phyloP scores from a whole-genome alignment of 1,284 basidiomycete species.

The Fomitiporia mediterranea region DNA sequence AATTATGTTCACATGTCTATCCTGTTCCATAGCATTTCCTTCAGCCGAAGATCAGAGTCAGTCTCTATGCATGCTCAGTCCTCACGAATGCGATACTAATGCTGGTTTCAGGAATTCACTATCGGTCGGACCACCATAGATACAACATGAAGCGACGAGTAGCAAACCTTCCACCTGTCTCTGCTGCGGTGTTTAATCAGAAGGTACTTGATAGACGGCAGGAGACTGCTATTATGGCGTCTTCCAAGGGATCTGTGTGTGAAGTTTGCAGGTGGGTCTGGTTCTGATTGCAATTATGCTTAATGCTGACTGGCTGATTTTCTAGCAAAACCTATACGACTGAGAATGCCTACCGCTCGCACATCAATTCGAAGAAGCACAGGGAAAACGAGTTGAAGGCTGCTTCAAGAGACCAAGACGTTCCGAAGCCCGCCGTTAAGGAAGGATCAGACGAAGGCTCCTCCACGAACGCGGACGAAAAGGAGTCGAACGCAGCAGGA shows the following conservation, averaged over 20 bases:
- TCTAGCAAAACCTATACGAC: conserved; percentile 85
- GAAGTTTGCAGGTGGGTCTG: conserved; percentile 73
- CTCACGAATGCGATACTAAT: conserved; percentile 11
- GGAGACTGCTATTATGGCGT: conserved; percentile 69
- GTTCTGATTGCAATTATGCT: conserved; percentile 9
- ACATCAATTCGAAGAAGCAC: conserved; percentile 89
- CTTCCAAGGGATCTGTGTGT: conserved; percentile 63
- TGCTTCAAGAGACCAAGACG: conserved; percentile 26
- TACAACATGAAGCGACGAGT: conserved; percentile 99
- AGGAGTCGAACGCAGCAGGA: not conserved
- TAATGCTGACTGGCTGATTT: conserved; percentile 7
- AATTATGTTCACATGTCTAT: conserved; percentile 82
- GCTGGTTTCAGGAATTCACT: conserved; percentile 66
- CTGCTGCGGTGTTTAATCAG: conserved; percentile 76
- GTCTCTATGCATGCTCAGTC: conserved; percentile 27
- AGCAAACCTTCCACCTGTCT: conserved; percentile 86
- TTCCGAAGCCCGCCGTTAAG: conserved; percentile 21
- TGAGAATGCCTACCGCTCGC: conserved; percentile 85
- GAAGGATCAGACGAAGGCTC: not conserved
- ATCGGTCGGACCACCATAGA: conserved; percentile 91
- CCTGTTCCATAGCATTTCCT: conserved; percentile 87
- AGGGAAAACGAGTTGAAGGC: conserved; percentile 71
- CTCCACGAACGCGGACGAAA: not conserved
- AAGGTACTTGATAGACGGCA: conserved; percentile 82
- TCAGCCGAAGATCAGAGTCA: conserved; percentile 82